phyloP scores from a whole-genome alignment of 768 basidiomycete genomes.

The Asterophora parasitica region DNA sequence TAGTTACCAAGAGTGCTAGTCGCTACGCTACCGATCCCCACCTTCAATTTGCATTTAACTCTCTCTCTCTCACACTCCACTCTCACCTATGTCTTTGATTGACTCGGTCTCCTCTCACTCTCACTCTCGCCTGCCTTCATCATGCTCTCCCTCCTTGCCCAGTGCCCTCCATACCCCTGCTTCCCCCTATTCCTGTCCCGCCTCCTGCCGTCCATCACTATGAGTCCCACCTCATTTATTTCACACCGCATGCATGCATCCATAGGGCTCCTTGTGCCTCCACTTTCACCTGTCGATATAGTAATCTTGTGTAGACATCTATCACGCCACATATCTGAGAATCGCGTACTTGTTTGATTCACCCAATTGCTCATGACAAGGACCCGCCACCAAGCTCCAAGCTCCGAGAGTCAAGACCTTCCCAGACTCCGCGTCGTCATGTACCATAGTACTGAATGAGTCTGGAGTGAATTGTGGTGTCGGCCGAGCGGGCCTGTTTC shows the following conservation, averaged over 20 bases:
- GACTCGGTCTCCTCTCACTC: slow-evolving; percentile 24
- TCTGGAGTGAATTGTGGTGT: too few species aligned
- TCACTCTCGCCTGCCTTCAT: slow-evolving; percentile 8
- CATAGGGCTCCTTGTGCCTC: slow-evolving; percentile 11
- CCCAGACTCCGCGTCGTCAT: too few species aligned
- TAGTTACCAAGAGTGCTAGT: slow-evolving; percentile 65
- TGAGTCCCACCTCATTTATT: background rate
- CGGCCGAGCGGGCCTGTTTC: too few species aligned
- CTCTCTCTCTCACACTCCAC: too few species aligned
- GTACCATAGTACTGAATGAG: too few species aligned
- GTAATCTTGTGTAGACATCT: slow-evolving; percentile 12
- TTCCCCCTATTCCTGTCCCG: background rate
- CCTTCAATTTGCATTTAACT: slow-evolving; percentile 15
- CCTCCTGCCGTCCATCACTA: background rate
- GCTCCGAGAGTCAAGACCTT: too few species aligned
- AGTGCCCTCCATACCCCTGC: too few species aligned
- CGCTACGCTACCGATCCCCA: slow-evolving; percentile 25
- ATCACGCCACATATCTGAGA: background rate
- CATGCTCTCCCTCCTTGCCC: slow-evolving; percentile 4
- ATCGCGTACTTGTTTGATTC: slow-evolving; percentile 1
- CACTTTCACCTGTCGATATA: slow-evolving; percentile 10
- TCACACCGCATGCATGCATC: background rate
- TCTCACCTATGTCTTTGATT: too few species aligned
- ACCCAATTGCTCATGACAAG: too few species aligned
- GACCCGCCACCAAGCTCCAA: too few species aligned